A percentile compares a stretch with the other conserved stretches of the same genome.
Evolutionary conservation across 495 filamentous ascomycete species (phyloP).

Genomic region (Beverwykella pulmonaria): DNA sequence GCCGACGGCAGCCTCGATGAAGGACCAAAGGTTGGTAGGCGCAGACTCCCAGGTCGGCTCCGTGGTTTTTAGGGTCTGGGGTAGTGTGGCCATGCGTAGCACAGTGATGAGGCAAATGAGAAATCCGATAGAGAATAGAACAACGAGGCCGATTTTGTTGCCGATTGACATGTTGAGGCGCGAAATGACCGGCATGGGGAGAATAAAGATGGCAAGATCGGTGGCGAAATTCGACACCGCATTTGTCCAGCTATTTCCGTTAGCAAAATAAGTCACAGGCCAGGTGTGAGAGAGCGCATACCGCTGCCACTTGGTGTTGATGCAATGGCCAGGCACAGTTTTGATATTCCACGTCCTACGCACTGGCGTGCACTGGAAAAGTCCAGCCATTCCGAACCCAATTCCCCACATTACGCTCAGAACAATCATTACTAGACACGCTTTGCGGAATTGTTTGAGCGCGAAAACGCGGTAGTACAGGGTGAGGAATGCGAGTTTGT

Average conservation of each 20-base stretch:
- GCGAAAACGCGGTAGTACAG: slow-evolving; percentile 4
- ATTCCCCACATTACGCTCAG: background rate
- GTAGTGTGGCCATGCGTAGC: slow-evolving; percentile 8
- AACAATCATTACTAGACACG: background rate
- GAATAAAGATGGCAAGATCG: slow-evolving; percentile 2
- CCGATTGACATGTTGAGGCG: slow-evolving; percentile 4
- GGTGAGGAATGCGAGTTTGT: slow-evolving; percentile 3
- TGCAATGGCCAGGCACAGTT: background rate
- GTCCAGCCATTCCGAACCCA: background rate
- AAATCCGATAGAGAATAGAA: slow-evolving; percentile 9
- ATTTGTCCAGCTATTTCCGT: background rate
- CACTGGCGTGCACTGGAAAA: slow-evolving; percentile 4
- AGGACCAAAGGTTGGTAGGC: slow-evolving; percentile 7
- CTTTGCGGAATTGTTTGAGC: background rate
- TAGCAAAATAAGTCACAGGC: background rate
- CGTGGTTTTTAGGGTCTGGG: background rate
- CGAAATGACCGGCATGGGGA: slow-evolving; percentile 4
- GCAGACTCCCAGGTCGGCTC: slow-evolving; percentile 10
- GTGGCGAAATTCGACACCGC: background rate
- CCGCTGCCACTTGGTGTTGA: slow-evolving; percentile 1
- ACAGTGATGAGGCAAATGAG: slow-evolving; percentile 9
- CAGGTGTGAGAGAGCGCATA: background rate
- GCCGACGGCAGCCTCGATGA: slow-evolving; percentile 8
- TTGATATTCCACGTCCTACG: slow-evolving; percentile 6
- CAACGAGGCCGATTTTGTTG: background rate